These are phyloP conservation scores for Apiospora kogelbergensis DNA, from an alignment of 2,329 filamentous ascomycete species.

Conservation along the genomic window DNA sequence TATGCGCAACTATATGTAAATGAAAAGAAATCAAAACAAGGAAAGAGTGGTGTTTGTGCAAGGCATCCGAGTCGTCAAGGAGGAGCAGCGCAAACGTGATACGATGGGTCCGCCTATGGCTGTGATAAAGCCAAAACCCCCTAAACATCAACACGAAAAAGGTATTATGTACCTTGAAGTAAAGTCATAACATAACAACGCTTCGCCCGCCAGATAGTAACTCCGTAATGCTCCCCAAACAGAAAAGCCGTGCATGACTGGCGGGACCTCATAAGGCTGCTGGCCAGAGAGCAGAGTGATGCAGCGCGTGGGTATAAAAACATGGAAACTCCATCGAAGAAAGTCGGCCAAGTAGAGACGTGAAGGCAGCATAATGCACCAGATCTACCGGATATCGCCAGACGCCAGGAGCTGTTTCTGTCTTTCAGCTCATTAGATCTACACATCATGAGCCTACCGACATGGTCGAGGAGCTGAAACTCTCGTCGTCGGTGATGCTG, in stretches of 20 bases:
- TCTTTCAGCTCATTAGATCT: background rate
- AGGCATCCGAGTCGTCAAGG: background rate
- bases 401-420: background rate
- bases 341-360: background rate
- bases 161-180: background rate
- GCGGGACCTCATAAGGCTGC: background rate
- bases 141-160: conserved; percentile 2
- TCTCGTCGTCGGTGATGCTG: background rate
- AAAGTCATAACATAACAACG: background rate
- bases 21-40: background rate
- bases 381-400: background rate
- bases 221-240: background rate
- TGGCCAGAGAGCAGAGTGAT: background rate
- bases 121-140: background rate
- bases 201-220: conserved; percentile 2
- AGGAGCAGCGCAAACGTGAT: background rate
- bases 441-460: background rate
- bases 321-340: background rate
- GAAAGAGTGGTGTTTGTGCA: background rate
- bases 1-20: conserved; percentile 1
- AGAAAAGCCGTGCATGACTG: background rate
- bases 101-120: background rate
- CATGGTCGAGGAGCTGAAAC: background rate
- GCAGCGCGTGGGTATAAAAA: background rate
- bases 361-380: background rate